Evolutionary conservation across 2,329 filamentous ascomycete species (phyloP).

Genomic region (Tothia fuscella): DNA sequence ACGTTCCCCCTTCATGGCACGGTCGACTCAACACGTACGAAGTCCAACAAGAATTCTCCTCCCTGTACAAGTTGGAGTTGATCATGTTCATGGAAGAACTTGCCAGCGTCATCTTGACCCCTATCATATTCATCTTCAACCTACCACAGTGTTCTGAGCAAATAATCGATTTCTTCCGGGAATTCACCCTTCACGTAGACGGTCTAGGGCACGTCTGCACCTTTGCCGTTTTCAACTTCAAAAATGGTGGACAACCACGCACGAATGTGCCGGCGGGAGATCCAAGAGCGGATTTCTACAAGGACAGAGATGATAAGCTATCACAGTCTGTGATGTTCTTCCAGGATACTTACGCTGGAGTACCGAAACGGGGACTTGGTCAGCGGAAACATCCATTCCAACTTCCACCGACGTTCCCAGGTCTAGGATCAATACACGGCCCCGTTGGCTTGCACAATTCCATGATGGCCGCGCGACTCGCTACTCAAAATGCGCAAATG

Average conservation of each 20-base stretch:
- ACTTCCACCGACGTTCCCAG: slow-evolving; percentile 61
- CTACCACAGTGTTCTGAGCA: slow-evolving; percentile 82
- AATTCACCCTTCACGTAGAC: slow-evolving; percentile 95
- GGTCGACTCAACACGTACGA: slow-evolving; percentile 86
- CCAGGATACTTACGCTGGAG: slow-evolving; percentile 64
- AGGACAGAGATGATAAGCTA: slow-evolving; percentile 95
- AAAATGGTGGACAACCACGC: slow-evolving; percentile 54
- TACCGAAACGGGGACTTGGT: slow-evolving; percentile 11
- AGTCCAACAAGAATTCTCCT: slow-evolving; percentile 79
- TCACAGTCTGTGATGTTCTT: slow-evolving; percentile 95
- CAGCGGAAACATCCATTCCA: slow-evolving; percentile 46
- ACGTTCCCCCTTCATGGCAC: slow-evolving; percentile 80
- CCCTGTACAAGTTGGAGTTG: slow-evolving; percentile 83
- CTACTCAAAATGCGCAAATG: slow-evolving; percentile 13
- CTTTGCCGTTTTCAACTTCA: slow-evolving; percentile 95
- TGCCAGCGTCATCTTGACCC: slow-evolving; percentile 82
- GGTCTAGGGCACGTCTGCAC: slow-evolving; percentile 93
- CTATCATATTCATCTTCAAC: slow-evolving; percentile 76
- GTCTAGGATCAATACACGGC: no score
- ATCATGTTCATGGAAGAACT: slow-evolving; percentile 89
- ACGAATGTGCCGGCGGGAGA: slow-evolving; percentile 19
- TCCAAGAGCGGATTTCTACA: slow-evolving; percentile 82
- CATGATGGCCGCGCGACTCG: slow-evolving; percentile 11
- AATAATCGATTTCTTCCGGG: slow-evolving; percentile 93
- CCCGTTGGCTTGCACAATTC: no score